These are phyloP conservation scores for Lodderomyces theae DNA, from an alignment of 1,139 yeast genomes.

Conservation along the genomic window DNA sequence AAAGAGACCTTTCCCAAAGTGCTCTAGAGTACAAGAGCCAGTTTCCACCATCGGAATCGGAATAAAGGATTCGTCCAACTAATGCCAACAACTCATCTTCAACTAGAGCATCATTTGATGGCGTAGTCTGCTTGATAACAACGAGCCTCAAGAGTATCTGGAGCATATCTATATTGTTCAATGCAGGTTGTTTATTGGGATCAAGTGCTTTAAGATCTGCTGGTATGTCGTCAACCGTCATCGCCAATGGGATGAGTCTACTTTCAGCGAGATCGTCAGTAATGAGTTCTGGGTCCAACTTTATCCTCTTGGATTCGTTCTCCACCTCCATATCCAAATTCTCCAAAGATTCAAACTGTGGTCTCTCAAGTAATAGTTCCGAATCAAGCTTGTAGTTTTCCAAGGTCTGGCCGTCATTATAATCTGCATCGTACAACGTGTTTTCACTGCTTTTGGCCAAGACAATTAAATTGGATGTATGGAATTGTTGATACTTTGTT, in stretches of 20 bases:
- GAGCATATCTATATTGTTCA: conserved; percentile 67
- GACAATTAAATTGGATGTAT: conserved; percentile 73
- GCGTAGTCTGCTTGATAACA: conserved; percentile 67
- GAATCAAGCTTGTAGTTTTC: conserved; percentile 66
- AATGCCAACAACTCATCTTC: conserved; percentile 81
- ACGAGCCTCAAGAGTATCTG: conserved; percentile 70
- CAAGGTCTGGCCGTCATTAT: conserved; percentile 27
- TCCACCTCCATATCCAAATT: conserved; percentile 39
- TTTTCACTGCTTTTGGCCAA: conserved; percentile 59
- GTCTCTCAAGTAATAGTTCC: conserved; percentile 76
- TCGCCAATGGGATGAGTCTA: conserved; percentile 57
- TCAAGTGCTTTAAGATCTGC: conserved; percentile 53
- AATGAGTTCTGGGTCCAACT: conserved; percentile 29
- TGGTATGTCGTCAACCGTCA: conserved; percentile 64
- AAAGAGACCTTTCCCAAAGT: conserved; percentile 82
- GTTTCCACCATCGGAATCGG: conserved; percentile 48
- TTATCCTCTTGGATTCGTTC: conserved; percentile 39
- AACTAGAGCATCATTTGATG: conserved; percentile 64
- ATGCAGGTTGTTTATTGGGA: conserved; percentile 78
- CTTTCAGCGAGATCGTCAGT: conserved; percentile 30
- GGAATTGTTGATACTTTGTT: conserved; percentile 75
- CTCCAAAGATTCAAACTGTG: conserved; percentile 61
- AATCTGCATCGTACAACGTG: conserved; percentile 21
- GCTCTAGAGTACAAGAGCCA: conserved; percentile 84
- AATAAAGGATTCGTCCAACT: conserved; percentile 65